Conservation (phyloP, 345 rosid species). For the Hibiscus tridactylites region DNA sequence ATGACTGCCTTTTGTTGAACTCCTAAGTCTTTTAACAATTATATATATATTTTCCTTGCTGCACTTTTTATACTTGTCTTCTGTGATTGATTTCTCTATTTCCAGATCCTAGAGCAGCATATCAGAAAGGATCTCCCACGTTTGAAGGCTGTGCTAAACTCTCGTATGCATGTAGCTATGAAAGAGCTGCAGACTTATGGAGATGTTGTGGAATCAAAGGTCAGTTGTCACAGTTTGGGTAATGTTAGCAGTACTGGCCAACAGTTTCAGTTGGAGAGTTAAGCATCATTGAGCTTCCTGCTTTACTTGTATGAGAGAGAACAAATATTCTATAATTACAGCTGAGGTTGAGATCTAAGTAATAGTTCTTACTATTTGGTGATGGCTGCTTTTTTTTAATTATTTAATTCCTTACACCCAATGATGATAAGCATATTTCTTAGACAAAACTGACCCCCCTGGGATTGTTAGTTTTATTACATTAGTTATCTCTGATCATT, state of each 20-base stretch:
- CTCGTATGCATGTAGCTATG: conserved; percentile 33
- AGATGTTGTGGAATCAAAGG: conserved; percentile 45
- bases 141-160: conserved; percentile 50
- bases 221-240: conserved; percentile 17
- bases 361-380: neutral
- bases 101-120: conserved; percentile 58
- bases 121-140: conserved; percentile 47
- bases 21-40: neutral
- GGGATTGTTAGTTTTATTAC: neutral
- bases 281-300: neutral
- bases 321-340: neutral
- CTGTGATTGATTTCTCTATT: neutral
- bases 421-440: neutral
- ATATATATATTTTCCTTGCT: neutral
- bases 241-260: neutral
- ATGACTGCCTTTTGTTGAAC: neutral
- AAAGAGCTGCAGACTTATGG: conserved; percentile 52
- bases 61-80: neutral
- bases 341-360: neutral
- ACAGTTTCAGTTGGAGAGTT: neutral
- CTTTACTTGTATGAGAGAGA: neutral
- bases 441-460: neutral
- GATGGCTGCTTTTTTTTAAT: neutral
- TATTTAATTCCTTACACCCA: too few relatives aligned
- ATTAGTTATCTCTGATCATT: neutral